These are phyloP conservation scores for Flaveria sonorensis DNA, from an alignment of 129 eudicot species.

Conservation along the genomic window DNA sequence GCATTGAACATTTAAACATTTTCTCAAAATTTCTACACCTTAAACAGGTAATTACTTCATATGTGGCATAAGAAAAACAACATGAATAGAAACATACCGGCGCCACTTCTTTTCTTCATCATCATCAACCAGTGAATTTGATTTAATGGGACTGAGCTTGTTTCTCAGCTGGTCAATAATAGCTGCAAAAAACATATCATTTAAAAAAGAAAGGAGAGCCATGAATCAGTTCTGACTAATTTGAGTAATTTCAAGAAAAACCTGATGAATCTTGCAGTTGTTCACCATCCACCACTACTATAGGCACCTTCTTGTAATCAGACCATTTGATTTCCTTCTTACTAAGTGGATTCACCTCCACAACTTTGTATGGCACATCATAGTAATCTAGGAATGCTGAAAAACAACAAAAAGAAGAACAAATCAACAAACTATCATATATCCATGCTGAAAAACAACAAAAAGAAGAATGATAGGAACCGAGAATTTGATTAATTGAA, in stretches of 20 bases:
- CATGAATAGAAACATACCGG: slow-evolving; percentile 37
- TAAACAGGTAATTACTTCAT: not conserved
- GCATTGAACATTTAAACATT: not conserved
- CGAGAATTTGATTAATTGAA: too few species aligned
- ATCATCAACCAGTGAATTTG: slow-evolving; percentile 29
- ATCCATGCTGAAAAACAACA: too few species aligned
- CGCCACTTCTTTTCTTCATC: slow-evolving; percentile 73
- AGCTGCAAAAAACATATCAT: slow-evolving; percentile 39
- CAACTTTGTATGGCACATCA: slow-evolving; percentile 74
- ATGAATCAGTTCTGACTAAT: not conserved
- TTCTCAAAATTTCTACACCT: not conserved
- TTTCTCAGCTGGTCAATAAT: slow-evolving; percentile 51
- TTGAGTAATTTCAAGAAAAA: slow-evolving; percentile 21
- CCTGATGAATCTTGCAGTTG: slow-evolving; percentile 84
- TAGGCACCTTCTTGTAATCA: slow-evolving; percentile 87
- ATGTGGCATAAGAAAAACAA: not conserved
- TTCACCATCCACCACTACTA: slow-evolving; percentile 75
- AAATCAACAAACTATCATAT: not conserved
- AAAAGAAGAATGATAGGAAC: too few species aligned
- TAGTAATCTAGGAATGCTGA: slow-evolving; percentile 87
- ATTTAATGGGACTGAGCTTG: slow-evolving; percentile 37
- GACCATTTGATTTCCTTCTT: slow-evolving; percentile 92
- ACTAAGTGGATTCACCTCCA: slow-evolving; percentile 78
- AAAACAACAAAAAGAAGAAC: slow-evolving; percentile 12
- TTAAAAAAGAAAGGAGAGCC: not conserved